phyloP scores from a whole-genome alignment of 129 eudicot species.

The Flaveria trinervia region DNA sequence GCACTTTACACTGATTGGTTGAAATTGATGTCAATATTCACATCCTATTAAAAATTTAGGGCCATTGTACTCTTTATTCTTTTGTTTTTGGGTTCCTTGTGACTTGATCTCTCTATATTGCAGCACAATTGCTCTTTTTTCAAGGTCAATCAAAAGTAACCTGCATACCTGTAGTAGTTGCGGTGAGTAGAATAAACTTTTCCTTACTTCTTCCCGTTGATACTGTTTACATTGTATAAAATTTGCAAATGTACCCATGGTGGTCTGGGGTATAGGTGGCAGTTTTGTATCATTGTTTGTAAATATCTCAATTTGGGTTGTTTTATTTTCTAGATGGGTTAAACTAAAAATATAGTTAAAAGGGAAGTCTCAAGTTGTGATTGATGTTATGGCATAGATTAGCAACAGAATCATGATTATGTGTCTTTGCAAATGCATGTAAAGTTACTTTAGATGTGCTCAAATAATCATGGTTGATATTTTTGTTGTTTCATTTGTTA shows the following conservation, averaged over 20 bases:
- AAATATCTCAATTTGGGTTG: neutral
- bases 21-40: neutral
- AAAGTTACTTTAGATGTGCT: neutral
- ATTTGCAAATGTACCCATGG: neutral
- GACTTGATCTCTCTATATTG: constrained; percentile 23
- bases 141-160: constrained; percentile 62
- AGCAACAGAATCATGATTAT: neutral
- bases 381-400: constrained; percentile 12
- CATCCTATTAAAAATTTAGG: neutral
- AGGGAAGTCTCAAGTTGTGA: neutral
- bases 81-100: constrained; percentile 4
- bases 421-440: constrained; percentile 8
- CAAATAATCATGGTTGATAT: neutral
- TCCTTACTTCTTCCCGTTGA: neutral
- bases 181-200: constrained; percentile 51
- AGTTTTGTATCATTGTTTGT: neutral
- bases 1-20: neutral
- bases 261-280: neutral
- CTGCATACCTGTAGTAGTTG: constrained; percentile 80
- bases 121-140: constrained; percentile 87
- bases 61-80: neutral
- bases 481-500: constrained; percentile 6
- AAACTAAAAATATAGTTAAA: neutral
- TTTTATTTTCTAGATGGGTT: neutral
- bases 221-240: neutral